Evolutionary conservation across 164 flowering plant genomes (phyloP), one percentile per base, ranked within the genome.

Genomic region (Aristolochia fimbriata): DNA sequence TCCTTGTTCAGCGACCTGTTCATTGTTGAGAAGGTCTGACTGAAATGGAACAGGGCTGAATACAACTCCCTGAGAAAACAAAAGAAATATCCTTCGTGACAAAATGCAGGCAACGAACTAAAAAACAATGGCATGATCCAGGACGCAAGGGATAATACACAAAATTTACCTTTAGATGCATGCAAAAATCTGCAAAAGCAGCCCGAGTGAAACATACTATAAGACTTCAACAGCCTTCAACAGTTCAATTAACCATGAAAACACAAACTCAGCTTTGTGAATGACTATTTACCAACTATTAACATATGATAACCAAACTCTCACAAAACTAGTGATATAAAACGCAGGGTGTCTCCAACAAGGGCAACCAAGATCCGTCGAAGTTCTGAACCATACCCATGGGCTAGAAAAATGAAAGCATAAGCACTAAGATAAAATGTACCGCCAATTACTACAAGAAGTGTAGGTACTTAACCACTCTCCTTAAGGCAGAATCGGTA

Each of bases 1-100:
- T 62, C 22, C 65, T n/a, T 48, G 62, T 43, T 71, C 77, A 1
- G 58, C 62, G 0, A 64, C 78, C 43, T 67, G 66, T 43, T 77
- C 79, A 6, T 61, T 33, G 57, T 27, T 64, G 14, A 66, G 59
- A 47, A 65, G 55, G 23, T 81, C 86, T 3, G 80, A 19, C 55
- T 85, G 81, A 65, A 82, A 93, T n/a, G 84, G 73, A 55, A 90
- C 72, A 0, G 99, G 97, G 69, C 80, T 79, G 67, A 93, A 93
- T 25, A 88, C 83, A 61, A 62, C 70, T 64, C 96, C 96, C 97
- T 90, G 67, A 21, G 58, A 47, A 57, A 23, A 45, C 2, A 27
- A 27, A 27, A 27, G 27, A 55, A 22, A 30, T 63, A 9, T 12
- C 53, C 22, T 19, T 6, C 19, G 20, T 20, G 19, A 19, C 58